Percentiles rank a stretch among this genome's conserved stretches.
Conservation (phyloP, 352 stramenopile species). For the Pythium graminicola region DNA sequence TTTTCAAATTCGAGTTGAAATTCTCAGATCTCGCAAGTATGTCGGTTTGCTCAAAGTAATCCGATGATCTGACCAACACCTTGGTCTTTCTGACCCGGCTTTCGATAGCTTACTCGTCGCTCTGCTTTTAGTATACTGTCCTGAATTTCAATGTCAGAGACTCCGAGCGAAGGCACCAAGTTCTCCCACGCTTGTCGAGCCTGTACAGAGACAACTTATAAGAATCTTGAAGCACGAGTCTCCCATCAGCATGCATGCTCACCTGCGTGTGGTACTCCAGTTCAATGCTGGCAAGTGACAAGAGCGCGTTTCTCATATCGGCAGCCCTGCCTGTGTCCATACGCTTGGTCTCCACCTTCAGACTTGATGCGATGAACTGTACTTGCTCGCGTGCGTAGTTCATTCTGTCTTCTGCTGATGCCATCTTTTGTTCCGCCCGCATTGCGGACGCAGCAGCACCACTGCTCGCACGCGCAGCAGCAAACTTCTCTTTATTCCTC, state of each 20-base stretch:
- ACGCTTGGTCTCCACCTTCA: slow-evolving; percentile 78
- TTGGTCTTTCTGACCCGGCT: slow-evolving; percentile 60
- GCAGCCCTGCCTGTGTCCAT: slow-evolving; percentile 77
- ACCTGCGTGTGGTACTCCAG: slow-evolving; percentile 79
- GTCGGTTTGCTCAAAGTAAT: slow-evolving; percentile 66
- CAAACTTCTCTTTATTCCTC: slow-evolving; percentile 84
- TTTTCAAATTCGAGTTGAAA: too few relatives aligned
- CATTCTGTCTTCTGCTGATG: slow-evolving; percentile 81
- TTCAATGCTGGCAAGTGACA: slow-evolving; percentile 72
- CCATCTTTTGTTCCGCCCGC: slow-evolving; percentile 85
- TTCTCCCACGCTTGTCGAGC: slow-evolving; percentile 66
- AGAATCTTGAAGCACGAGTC: too few relatives aligned
- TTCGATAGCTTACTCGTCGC: slow-evolving; percentile 48
- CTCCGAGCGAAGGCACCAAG: slow-evolving; percentile 52
- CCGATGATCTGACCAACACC: slow-evolving; percentile 55
- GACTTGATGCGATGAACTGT: slow-evolving; percentile 79
- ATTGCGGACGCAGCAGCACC: slow-evolving; percentile 79
- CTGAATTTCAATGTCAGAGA: slow-evolving; percentile 48
- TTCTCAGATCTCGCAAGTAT: too few relatives aligned
- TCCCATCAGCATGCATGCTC: too few relatives aligned
- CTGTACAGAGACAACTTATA: slow-evolving; percentile 21
- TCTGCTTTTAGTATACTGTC: slow-evolving; percentile 50
- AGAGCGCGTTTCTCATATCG: slow-evolving; percentile 70
- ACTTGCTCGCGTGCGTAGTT: slow-evolving; percentile 84
- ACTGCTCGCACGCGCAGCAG: slow-evolving; percentile 74